These are phyloP conservation scores for Schizosaccharomyces cryophilus DNA, from an alignment of 805 yeast genomes.

Conservation along the genomic window DNA sequence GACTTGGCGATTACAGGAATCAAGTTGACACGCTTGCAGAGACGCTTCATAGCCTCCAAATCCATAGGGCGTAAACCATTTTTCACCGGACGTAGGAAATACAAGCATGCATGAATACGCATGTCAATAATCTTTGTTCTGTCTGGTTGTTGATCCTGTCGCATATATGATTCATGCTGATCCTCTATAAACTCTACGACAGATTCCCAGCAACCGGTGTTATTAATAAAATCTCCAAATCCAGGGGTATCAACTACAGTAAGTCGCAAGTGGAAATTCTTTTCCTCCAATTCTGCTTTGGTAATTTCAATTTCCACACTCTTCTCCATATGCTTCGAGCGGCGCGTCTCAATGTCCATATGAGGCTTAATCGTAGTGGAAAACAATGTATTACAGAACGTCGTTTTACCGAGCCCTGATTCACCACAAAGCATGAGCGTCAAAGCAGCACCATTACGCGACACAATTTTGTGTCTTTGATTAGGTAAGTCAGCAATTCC, in stretches of 20 bases:
- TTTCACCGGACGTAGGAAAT: slow-evolving; percentile 51
- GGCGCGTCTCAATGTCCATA: slow-evolving; percentile 18
- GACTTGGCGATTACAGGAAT: slow-evolving; percentile 67
- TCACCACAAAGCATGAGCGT: slow-evolving; percentile 62
- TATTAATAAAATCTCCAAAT: slow-evolving; percentile 48
- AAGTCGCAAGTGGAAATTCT: slow-evolving; percentile 32
- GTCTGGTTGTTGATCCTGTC: slow-evolving; percentile 56
- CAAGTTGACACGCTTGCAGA: slow-evolving; percentile 49
- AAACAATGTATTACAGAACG: slow-evolving; percentile 60
- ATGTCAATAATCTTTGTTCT: slow-evolving; percentile 30
- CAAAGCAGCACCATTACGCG: slow-evolving; percentile 38
- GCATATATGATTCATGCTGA: slow-evolving; percentile 41
- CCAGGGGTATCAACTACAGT: slow-evolving; percentile 54
- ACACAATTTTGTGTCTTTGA: slow-evolving; percentile 17
- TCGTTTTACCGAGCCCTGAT: slow-evolving; percentile 60
- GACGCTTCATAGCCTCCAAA: slow-evolving; percentile 43
- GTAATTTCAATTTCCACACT: slow-evolving; percentile 18
- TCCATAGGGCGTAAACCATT: slow-evolving; percentile 41
- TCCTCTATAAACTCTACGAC: slow-evolving; percentile 54
- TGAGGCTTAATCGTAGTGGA: slow-evolving; percentile 22
- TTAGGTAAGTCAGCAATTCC: slow-evolving; percentile 1
- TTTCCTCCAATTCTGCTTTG: slow-evolving; percentile 32
- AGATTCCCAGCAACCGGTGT: slow-evolving; percentile 40
- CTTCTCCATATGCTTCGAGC: slow-evolving; percentile 17
- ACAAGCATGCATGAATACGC: slow-evolving; percentile 66